Base-by-base conservation (phyloP, 352 stramenopile species). In the Stramenopiles sp. region DNA sequence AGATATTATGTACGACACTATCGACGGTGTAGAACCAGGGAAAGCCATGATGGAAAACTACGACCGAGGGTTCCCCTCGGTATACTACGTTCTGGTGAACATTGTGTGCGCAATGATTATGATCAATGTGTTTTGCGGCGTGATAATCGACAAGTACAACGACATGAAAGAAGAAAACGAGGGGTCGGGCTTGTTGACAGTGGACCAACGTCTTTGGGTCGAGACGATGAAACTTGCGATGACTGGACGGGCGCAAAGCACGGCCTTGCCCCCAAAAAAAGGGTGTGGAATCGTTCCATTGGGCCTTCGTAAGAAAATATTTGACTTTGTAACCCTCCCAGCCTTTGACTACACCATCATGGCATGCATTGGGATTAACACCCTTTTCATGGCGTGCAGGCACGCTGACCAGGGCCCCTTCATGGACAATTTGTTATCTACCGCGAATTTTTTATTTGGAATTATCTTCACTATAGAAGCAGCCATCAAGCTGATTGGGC, bases 101-200 rank as follows among this genome's bases (percentile, higher is more conserved):
- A 82, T 97, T 74, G 79, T 96, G 30, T 87, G 90, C 12, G 87
- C 88, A 71, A 96, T 94, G 75, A 95, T 97, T 73, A 86, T 95
- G 1, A 87, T 96, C 32, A 95, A 96, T 37, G 80, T 96, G 0
- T 96, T 97, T 74, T 86, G 95, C 0, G 90, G 90, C 2, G 87
- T 96, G 2, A 93, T 96, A 75, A 93, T 95, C 68, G 90, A 96
- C 74, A 94, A 94, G 73, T 97, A 96, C 76, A 93, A 94, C 68
- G 82, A 86, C 34, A 92, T 92, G 88, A 94, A 92, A 43, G 81
- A 78, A 0, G 18, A 32, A 4, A 77, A 76, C 48, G 49, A 68
- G 1, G 76, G 73, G 37, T 53, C 68, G 34, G 74, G n/a, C n/a
- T n/a, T n/a, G n/a, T n/a, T n/a, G n/a, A n/a, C n/a, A n/a, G n/a